A percentile compares a stretch with the other conserved stretches of the same genome.
These are phyloP conservation scores for Sungouiella blattae DNA, from an alignment of 805 yeast genomes.

Conservation along the genomic window DNA sequence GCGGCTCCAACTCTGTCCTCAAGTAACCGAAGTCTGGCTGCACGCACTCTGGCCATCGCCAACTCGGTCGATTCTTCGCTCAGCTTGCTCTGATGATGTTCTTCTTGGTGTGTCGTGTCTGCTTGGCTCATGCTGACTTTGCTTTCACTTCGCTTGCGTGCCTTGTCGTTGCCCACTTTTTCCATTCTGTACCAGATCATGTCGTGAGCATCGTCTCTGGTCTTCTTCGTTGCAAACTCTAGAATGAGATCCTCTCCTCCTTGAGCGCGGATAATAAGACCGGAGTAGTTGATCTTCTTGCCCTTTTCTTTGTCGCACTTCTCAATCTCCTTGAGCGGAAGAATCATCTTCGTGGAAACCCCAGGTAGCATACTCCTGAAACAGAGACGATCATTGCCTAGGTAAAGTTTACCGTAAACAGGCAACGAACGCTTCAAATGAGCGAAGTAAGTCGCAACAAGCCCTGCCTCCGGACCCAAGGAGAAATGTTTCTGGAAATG, in stretches of 20 bases:
- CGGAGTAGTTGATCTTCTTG: conserved; percentile 62
- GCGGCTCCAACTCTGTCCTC: conserved; percentile 63
- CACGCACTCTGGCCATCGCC: conserved; percentile 31
- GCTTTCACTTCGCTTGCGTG: neutral
- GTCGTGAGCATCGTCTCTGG: conserved; percentile 71
- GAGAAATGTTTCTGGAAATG: conserved; percentile 68
- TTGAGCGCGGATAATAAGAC: conserved; percentile 63
- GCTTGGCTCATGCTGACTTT: neutral
- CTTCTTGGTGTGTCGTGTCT: neutral
- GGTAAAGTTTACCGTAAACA: conserved; percentile 75
- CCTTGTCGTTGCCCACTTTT: neutral
- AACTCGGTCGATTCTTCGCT: neutral
- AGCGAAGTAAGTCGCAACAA: conserved; percentile 68
- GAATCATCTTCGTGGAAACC: conserved; percentile 70
- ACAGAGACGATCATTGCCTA: conserved; percentile 68
- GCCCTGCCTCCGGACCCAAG: conserved; percentile 44
- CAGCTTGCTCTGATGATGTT: neutral
- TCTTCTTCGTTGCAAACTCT: conserved; percentile 62
- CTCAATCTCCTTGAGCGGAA: conserved; percentile 74
- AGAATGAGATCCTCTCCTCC: conserved; percentile 76
- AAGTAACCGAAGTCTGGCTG: conserved; percentile 61
- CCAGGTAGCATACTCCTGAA: conserved; percentile 81
- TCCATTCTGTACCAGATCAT: conserved; percentile 52
- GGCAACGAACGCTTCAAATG: conserved; percentile 72
- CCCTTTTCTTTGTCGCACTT: conserved; percentile 66